Evolutionary conservation across 176 grass and related monocot species (phyloP).

Genomic region (Avena sativa): DNA sequence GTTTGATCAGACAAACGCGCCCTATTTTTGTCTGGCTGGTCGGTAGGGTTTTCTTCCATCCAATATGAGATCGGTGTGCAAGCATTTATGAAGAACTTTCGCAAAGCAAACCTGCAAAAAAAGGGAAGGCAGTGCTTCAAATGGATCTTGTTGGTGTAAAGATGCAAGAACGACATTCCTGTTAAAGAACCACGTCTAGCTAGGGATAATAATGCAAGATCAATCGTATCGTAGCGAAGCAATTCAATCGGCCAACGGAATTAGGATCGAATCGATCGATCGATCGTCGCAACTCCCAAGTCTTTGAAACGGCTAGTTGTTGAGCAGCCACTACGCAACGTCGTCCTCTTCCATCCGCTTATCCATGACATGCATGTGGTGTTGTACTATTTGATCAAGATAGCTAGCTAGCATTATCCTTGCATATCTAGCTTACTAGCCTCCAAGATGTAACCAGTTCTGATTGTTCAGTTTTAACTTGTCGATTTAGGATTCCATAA

Average conservation of each 20-base stretch:
- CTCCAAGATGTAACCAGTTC: not conserved
- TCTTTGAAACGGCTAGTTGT: not conserved
- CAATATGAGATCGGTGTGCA: constrained; percentile 16
- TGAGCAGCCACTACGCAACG: constrained; percentile 1
- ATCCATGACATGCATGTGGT: constrained; percentile 29
- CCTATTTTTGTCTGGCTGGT: not conserved
- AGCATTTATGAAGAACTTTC: constrained; percentile 48
- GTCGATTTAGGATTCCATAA: not conserved
- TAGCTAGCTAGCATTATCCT: not conserved
- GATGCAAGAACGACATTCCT: not conserved
- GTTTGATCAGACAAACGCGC: not conserved
- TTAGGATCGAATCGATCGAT: not conserved
- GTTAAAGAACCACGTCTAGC: not conserved
- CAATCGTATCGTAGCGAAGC: not conserved
- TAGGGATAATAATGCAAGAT: not conserved
- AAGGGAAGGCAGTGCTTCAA: not conserved
- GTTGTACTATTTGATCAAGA: constrained; percentile 4
- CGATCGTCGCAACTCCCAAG: not conserved
- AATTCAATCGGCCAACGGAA: constrained; percentile 4
- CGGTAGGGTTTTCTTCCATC: constrained; percentile 12
- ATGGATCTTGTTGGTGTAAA: not conserved
- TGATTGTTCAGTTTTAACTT: not conserved
- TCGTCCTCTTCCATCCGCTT: not conserved
- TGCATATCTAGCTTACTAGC: constrained; percentile 4
- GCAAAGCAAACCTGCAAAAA: not conserved